Conservation (phyloP, 2,329 filamentous ascomycete genomes). For the Fusarium subglutinans region DNA sequence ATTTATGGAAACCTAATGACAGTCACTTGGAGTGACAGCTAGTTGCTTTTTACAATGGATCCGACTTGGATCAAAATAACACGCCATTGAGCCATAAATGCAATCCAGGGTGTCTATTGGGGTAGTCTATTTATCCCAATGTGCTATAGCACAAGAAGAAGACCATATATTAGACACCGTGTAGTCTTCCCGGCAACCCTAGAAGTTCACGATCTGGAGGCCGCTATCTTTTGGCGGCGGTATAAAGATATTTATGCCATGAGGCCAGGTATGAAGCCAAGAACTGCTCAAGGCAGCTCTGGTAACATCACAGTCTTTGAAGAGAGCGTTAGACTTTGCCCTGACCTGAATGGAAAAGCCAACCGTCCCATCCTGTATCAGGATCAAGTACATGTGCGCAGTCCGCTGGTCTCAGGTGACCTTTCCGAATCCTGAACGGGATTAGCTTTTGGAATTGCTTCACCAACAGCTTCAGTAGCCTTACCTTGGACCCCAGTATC, state of each 20-base stretch:
- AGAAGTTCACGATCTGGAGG: not conserved
- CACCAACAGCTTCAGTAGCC: not conserved
- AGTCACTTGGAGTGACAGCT: not conserved
- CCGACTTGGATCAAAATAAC: not conserved
- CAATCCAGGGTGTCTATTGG: not conserved
- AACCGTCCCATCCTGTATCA: not conserved
- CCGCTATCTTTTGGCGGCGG: not conserved
- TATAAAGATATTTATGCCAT: not conserved
- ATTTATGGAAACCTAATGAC: not conserved
- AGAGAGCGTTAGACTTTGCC: not conserved
- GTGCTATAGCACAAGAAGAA: not conserved
- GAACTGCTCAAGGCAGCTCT: not conserved
- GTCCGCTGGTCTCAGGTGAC: not conserved
- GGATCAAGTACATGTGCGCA: not conserved
- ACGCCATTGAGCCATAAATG: not conserved
- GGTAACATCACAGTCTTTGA: not conserved
- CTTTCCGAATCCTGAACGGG: not conserved
- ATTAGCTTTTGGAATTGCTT: not conserved
- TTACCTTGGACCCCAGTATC: not conserved
- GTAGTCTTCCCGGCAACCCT: not conserved
- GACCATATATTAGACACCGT: too few species aligned
- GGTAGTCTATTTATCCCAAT: not conserved
- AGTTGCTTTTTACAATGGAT: not conserved
- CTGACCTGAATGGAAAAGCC: not conserved
- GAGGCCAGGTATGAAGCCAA: not conserved